A percentile compares a stretch with the other conserved stretches of the same genome.
Evolutionary conservation across 2,329 filamentous ascomycete species (phyloP).

Genomic region (Alternaria sp.): DNA sequence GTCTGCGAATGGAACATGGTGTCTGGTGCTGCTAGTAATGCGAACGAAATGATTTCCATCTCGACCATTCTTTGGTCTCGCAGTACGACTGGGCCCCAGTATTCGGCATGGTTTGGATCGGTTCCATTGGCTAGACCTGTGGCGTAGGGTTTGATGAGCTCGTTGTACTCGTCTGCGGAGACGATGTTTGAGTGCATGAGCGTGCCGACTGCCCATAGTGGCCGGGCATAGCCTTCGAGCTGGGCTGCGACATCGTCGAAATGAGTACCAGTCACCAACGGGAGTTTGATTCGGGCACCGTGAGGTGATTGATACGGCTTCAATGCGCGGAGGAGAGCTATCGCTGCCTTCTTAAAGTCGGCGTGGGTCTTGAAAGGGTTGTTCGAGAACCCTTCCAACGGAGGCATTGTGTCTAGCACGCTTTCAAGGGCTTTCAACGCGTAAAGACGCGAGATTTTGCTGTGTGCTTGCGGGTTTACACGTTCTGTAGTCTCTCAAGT

Average conservation of each 20-base stretch:
- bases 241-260: constrained; percentile 49
- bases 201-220: constrained; percentile 45
- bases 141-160: constrained; percentile 39
- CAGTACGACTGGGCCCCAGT: constrained; percentile 59
- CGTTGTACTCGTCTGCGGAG: constrained; percentile 23
- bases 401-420: constrained; percentile 30
- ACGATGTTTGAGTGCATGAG: constrained; percentile 34
- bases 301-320: constrained; percentile 42
- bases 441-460: neutral
- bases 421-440: rapidly evolving
- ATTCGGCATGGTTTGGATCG: constrained; percentile 49
- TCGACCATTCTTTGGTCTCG: constrained; percentile 65
- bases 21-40: constrained; percentile 57
- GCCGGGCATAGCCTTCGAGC: constrained; percentile 46
- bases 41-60: constrained; percentile 61
- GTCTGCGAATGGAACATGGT: constrained; percentile 47
- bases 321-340: constrained; percentile 35
- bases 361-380: constrained; percentile 35
- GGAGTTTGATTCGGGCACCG: constrained; percentile 45
- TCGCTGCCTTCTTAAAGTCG: constrained; percentile 38
- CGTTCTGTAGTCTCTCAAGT: neutral
- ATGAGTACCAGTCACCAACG: constrained; percentile 45
- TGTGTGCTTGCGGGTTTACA: neutral
- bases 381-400: constrained; percentile 40
- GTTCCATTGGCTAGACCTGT: constrained; percentile 47